Conservation (phyloP, 1,284 basidiomycete genomes). For the Microbotryum saponariae region DNA sequence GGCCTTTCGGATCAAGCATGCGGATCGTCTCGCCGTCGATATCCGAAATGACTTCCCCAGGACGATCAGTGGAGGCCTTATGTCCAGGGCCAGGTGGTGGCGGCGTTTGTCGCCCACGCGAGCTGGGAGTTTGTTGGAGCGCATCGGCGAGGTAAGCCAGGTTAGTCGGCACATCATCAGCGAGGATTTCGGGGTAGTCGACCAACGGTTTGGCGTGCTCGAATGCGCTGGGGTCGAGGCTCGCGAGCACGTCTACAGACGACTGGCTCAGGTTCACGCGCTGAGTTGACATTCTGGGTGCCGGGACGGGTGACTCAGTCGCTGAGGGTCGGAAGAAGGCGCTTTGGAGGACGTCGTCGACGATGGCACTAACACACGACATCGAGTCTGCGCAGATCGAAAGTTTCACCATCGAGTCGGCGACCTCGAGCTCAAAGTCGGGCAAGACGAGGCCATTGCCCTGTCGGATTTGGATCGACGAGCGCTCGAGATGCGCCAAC, state of each 20-base stretch:
- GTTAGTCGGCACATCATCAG: constrained; percentile 84
- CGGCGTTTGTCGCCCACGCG: neutral
- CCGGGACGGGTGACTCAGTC: neutral
- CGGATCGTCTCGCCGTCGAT: constrained; percentile 77
- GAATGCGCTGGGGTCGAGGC: constrained; percentile 79
- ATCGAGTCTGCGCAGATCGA: constrained; percentile 45
- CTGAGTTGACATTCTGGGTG: neutral
- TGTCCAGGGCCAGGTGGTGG: neutral
- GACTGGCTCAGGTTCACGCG: neutral
- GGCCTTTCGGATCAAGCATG: constrained; percentile 54
- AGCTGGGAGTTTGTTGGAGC: constrained; percentile 2
- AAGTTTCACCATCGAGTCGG: constrained; percentile 32
- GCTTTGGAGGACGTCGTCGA: constrained; percentile 34
- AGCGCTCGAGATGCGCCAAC: constrained; percentile 1
- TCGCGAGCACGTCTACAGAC: constrained; percentile 41
- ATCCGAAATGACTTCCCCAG: constrained; percentile 52
- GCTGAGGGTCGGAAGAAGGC: neutral
- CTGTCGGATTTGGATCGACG: neutral
- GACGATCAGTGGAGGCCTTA: constrained; percentile 14
- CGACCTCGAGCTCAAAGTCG: constrained; percentile 21
- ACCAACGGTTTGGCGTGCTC: constrained; percentile 55
- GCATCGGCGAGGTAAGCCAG: constrained; percentile 70
- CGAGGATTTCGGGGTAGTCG: constrained; percentile 74
- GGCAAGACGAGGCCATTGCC: constrained; percentile 21
- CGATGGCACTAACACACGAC: constrained; percentile 37